phyloP scores from a whole-genome alignment of 2,329 filamentous ascomycete species.

The Pseudogymnoascus sp. region DNA sequence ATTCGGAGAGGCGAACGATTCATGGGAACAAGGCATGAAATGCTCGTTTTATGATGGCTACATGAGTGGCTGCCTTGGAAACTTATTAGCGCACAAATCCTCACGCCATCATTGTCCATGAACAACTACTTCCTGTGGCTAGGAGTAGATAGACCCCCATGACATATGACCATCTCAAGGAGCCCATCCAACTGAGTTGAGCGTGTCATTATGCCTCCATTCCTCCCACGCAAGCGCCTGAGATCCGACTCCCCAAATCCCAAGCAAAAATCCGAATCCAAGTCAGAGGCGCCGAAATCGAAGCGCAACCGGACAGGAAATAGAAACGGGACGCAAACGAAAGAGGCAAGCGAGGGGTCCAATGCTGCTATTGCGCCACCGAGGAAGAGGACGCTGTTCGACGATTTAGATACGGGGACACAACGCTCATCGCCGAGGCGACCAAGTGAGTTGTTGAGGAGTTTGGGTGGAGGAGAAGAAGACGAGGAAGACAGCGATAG shows the following conservation, averaged over 20 bases:
- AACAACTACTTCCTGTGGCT: neutral
- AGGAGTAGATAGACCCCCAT: neutral
- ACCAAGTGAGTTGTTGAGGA: slow-evolving; percentile 37
- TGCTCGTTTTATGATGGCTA: neutral
- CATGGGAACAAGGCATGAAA: neutral
- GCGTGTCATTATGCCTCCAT: slow-evolving; percentile 52
- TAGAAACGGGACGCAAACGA: slow-evolving; percentile 21
- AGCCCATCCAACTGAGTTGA: neutral
- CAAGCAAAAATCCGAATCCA: slow-evolving; percentile 18
- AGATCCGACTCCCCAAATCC: slow-evolving; percentile 40
- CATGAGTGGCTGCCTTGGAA: neutral
- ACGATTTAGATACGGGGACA: slow-evolving; percentile 47
- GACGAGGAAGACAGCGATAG: slow-evolving; percentile 29
- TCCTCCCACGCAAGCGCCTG: slow-evolving; percentile 59
- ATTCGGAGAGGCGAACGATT: neutral
- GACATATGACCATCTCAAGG: neutral
- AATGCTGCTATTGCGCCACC: slow-evolving; percentile 23
- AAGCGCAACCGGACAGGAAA: slow-evolving; percentile 16
- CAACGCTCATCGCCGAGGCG: slow-evolving; percentile 21
- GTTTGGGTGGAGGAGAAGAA: slow-evolving; percentile 39
- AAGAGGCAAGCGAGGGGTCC: slow-evolving; percentile 23
- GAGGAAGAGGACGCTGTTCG: slow-evolving; percentile 53
- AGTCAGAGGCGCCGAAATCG: slow-evolving; percentile 18
- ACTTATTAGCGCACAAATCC: neutral
- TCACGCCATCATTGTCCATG: neutral